These are phyloP conservation scores for Nicotiana otophora DNA, from an alignment of 257 asterid species.

Conservation along the genomic window DNA sequence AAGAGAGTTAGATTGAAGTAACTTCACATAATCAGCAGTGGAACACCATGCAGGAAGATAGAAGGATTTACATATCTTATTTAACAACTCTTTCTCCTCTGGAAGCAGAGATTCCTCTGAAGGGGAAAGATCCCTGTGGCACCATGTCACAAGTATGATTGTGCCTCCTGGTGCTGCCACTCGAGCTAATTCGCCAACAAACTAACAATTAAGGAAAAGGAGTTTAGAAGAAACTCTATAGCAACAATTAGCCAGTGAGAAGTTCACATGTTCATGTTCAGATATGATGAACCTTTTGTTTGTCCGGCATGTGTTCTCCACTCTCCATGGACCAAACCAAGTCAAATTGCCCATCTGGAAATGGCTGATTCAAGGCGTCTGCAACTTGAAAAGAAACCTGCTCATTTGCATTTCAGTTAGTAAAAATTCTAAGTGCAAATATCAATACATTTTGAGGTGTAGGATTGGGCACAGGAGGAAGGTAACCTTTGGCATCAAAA, in stretches of 20 bases:
- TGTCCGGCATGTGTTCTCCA: slow-evolving; percentile 99
- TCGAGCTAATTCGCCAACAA: slow-evolving; percentile 80
- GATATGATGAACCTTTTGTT: slow-evolving; percentile 54
- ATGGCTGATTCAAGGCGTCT: slow-evolving; percentile 93
- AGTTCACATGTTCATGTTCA: background rate
- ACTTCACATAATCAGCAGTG: slow-evolving; percentile 65
- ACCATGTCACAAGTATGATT: slow-evolving; percentile 93
- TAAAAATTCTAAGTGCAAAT: background rate
- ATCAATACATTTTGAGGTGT: too few species aligned
- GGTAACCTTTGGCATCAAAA: background rate
- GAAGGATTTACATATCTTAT: slow-evolving; percentile 66
- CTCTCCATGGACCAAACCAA: slow-evolving; percentile 99
- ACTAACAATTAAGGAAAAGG: slow-evolving; percentile 27
- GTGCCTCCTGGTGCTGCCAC: slow-evolving; percentile 95
- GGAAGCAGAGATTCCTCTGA: slow-evolving; percentile 52
- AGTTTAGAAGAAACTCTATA: background rate
- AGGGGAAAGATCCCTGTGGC: slow-evolving; percentile 88
- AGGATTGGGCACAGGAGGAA: background rate
- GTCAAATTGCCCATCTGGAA: slow-evolving; percentile 76
- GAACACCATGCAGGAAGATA: slow-evolving; percentile 97
- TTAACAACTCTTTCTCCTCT: slow-evolving; percentile 55
- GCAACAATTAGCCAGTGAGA: background rate
- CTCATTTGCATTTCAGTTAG: slow-evolving; percentile 5
- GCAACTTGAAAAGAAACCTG: slow-evolving; percentile 93
- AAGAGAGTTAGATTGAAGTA: slow-evolving; percentile 65